Conservation (phyloP, 2,329 filamentous ascomycete genomes). For the Fusarium staphyleae region DNA sequence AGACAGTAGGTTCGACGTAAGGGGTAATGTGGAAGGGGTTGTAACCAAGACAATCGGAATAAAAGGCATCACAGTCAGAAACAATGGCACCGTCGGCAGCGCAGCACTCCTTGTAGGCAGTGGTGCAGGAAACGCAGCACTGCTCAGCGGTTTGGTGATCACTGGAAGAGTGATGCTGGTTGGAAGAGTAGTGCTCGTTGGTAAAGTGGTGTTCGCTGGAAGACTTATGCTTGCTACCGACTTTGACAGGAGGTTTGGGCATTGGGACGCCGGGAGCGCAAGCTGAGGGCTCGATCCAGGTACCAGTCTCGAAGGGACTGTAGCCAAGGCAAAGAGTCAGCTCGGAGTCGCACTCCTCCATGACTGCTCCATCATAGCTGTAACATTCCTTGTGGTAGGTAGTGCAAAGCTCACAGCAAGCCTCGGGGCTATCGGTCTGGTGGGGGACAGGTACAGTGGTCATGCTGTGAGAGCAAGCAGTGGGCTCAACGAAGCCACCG, state of each 20-base stretch:
- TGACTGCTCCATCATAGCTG: neutral
- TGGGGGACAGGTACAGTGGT: conserved; percentile 18
- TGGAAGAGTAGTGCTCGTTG: neutral
- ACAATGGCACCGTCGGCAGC: neutral
- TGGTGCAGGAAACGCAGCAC: conserved; percentile 17
- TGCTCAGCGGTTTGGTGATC: neutral
- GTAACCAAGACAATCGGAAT: conserved; percentile 23
- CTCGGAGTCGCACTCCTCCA: neutral
- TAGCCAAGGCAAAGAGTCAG: neutral
- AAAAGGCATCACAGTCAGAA: conserved; percentile 14
- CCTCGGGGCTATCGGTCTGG: conserved; percentile 4
- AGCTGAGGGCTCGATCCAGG: neutral
- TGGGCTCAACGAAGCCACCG: neutral
- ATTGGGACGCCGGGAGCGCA: neutral
- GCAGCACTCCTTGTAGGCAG: conserved; percentile 26
- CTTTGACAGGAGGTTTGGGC: no score
- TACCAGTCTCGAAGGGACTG: neutral
- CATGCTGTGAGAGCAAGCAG: neutral
- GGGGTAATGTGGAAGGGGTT: conserved; percentile 15
- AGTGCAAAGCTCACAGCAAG: neutral
- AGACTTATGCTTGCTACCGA: neutral
- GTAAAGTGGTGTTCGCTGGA: neutral
- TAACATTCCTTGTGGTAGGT: neutral
- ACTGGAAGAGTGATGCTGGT: neutral
- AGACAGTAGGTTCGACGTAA: conserved; percentile 19